A percentile compares a stretch with the other conserved stretches of the same genome.
Evolutionary conservation across 2,329 filamentous ascomycete genomes (phyloP).

Genomic region (Neocucurbitaria cava): DNA sequence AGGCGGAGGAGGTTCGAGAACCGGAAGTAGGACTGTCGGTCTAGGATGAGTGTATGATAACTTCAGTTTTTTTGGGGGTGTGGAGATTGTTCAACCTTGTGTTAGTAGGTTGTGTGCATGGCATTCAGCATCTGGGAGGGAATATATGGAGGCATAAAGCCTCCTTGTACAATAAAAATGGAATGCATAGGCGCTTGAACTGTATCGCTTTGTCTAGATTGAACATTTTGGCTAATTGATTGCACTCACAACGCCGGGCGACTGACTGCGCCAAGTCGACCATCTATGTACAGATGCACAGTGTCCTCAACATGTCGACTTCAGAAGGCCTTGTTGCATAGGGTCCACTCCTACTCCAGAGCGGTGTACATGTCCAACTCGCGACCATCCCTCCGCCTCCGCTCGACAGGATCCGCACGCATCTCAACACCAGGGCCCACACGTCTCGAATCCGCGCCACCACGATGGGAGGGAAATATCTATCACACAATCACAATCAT

Average conservation of each 20-base stretch:
- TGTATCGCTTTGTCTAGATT: slow-evolving; percentile 1
- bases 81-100: slow-evolving; percentile 13
- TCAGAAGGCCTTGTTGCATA: not conserved
- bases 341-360: slow-evolving; percentile 71
- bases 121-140: not conserved
- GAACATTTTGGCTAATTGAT: not conserved
- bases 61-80: slow-evolving; percentile 3
- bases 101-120: slow-evolving; percentile 13
- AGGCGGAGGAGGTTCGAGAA: slow-evolving; percentile 36
- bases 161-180: slow-evolving; percentile 22
- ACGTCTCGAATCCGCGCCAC: slow-evolving; percentile 59
- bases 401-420: slow-evolving; percentile 68
- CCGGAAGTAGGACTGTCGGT: slow-evolving; percentile 24
- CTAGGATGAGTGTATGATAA: slow-evolving; percentile 30
- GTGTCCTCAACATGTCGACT: not conserved
- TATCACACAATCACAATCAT: slow-evolving; percentile 48
- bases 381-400: slow-evolving; percentile 58
- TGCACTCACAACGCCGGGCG: not conserved
- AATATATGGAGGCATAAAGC: not conserved
- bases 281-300: not conserved
- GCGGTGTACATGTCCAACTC: slow-evolving; percentile 71
- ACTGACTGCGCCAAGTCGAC: not conserved
- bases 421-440: slow-evolving; percentile 86
- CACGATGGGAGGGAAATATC: slow-evolving; percentile 68
- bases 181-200: slow-evolving; percentile 17